Percentiles rank a stretch among this genome's conserved stretches.
phyloP scores from a whole-genome alignment of 305 asterid genomes.

The Fraxinus ornus region DNA sequence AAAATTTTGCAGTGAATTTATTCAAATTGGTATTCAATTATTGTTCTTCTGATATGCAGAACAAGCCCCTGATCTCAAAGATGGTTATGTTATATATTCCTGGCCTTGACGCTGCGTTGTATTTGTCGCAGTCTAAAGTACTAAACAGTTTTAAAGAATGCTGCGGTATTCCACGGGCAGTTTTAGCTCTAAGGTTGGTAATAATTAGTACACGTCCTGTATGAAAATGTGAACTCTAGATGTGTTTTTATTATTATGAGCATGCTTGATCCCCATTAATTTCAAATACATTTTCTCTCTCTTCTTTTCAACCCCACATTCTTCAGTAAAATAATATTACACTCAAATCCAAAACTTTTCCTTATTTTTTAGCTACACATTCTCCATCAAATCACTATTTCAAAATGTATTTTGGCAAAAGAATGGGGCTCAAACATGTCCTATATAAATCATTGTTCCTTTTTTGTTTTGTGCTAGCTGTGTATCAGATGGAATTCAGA shows the following conservation, averaged over 20 bases:
- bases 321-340: too few relatives aligned
- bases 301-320: too few relatives aligned
- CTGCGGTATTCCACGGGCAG: slow-evolving; percentile 83
- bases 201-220: not conserved
- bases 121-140: slow-evolving; percentile 70
- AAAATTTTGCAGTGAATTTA: not conserved
- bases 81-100: slow-evolving; percentile 89
- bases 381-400: too few relatives aligned
- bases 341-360: too few relatives aligned
- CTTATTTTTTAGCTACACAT: too few relatives aligned
- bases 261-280: too few relatives aligned
- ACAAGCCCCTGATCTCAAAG: slow-evolving; percentile 87
- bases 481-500: slow-evolving; percentile 82
- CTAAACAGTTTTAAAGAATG: slow-evolving; percentile 66
- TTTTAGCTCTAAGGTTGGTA: slow-evolving; percentile 75
- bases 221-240: not conserved
- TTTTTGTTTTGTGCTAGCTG: slow-evolving; percentile 58
- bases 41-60: slow-evolving; percentile 50
- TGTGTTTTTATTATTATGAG: slow-evolving; percentile 8
- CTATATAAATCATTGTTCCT: slow-evolving; percentile 10
- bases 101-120: slow-evolving; percentile 91
- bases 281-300: too few relatives aligned
- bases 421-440: too few relatives aligned
- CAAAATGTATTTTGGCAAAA: too few relatives aligned
- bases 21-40: slow-evolving; percentile 3